phyloP scores from a whole-genome alignment of 352 stramenopile genomes.

The Pythium apleroticum region DNA sequence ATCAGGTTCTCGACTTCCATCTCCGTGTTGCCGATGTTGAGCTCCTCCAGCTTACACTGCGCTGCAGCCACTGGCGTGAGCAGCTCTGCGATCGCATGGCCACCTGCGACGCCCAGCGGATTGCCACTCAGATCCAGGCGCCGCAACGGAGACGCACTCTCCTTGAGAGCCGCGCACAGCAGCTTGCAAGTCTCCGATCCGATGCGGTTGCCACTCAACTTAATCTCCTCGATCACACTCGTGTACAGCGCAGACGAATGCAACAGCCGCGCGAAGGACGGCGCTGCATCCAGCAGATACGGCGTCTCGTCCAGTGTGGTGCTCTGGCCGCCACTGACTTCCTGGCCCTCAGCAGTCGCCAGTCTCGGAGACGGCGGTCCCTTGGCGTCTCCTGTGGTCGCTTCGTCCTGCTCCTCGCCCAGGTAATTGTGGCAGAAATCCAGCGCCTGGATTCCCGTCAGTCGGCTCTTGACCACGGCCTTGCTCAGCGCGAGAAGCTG shows the following conservation, averaged over 20 bases:
- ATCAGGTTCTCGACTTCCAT: constrained; percentile 67
- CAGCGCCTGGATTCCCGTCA: constrained; percentile 41
- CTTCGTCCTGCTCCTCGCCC: constrained; percentile 30
- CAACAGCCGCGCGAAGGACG: constrained; percentile 46
- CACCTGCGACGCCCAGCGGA: constrained; percentile 45
- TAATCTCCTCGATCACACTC: constrained; percentile 51
- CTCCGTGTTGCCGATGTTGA: constrained; percentile 58
- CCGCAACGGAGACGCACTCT: constrained; percentile 36
- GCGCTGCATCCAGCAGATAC: constrained; percentile 46
- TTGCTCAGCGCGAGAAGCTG: constrained; percentile 54
- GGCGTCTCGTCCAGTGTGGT: constrained; percentile 34
- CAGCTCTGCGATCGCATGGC: constrained; percentile 51
- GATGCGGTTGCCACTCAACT: constrained; percentile 60
- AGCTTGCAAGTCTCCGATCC: constrained; percentile 57
- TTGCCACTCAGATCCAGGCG: constrained; percentile 54
- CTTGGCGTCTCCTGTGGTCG: constrained; percentile 8
- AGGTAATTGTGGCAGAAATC: constrained; percentile 61
- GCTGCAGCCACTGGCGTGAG: constrained; percentile 26
- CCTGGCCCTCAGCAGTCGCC: neutral
- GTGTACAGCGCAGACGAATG: constrained; percentile 47
- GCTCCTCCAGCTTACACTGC: constrained; percentile 39
- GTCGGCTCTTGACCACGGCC: constrained; percentile 48
- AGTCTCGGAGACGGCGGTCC: neutral
- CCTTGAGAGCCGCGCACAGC: constrained; percentile 48
- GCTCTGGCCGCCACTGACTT: neutral